Conservation (phyloP, 371 early-diverging fungal genomes). For the Lichtheimia corymbifera region DNA sequence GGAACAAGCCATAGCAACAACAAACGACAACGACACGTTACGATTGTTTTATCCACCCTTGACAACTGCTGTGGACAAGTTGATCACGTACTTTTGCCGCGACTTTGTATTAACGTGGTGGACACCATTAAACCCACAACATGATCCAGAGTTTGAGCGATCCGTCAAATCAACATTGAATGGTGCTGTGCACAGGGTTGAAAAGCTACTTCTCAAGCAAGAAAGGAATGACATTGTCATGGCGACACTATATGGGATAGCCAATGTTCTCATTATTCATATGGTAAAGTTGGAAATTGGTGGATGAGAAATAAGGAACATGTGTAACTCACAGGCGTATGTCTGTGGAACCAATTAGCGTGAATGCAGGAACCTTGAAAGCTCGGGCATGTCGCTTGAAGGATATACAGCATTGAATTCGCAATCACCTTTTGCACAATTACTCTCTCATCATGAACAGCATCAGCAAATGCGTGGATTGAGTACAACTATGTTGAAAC, state of each 20-base stretch:
- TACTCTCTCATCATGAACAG: constrained; percentile 40
- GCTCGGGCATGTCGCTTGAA: constrained; percentile 35
- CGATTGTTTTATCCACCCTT: constrained; percentile 37
- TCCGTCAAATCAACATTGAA: constrained; percentile 34
- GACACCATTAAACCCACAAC: constrained; percentile 31
- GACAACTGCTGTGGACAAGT: constrained; percentile 28
- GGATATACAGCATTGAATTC: constrained; percentile 37
- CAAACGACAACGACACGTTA: not conserved
- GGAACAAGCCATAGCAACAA: not conserved
- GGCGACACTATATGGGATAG: constrained; percentile 48
- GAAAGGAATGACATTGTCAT: constrained; percentile 52
- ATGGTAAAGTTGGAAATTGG: constrained; percentile 32
- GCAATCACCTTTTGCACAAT: constrained; percentile 52
- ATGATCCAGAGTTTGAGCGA: constrained; percentile 31
- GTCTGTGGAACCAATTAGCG: constrained; percentile 24
- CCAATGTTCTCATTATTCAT: constrained; percentile 54
- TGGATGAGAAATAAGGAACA: not conserved
- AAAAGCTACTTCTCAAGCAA: constrained; percentile 45
- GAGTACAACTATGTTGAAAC: constrained; percentile 33
- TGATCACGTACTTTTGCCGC: constrained; percentile 43
- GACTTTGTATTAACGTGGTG: constrained; percentile 61
- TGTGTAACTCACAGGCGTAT: not conserved
- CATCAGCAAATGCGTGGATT: constrained; percentile 38
- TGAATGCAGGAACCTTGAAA: constrained; percentile 48
- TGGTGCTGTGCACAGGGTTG: constrained; percentile 27